Base-by-base conservation (phyloP, 1,284 basidiomycete genomes). In the Marasmius tenuissimus region DNA sequence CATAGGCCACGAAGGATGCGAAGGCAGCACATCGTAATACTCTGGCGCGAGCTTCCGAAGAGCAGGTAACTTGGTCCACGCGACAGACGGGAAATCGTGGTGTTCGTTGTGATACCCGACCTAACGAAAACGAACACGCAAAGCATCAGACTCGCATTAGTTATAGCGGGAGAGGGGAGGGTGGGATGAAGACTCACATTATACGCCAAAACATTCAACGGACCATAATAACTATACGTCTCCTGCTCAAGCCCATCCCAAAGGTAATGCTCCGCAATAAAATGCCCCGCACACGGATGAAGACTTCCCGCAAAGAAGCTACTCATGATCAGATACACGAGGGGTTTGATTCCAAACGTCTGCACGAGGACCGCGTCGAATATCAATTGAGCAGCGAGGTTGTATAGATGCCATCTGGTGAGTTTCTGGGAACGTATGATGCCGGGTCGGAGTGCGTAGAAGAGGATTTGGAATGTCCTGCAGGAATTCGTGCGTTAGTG, bases 21-120 rank as follows among this genome's bases (percentile, higher is more conserved):
- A 83, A 0, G 96, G 95, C 33, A 98, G 80, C 6, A 81, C 85
- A 68, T 96, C 92, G 78, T 99, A 99, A 74, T 93, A 97, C 74
- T 99, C 97, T 6, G 91, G 91, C 1, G 96, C 96, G 58, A 98
- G 82, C 4, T 82, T 81, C 33, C 89, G 87, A 16, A 99, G 85
- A 9, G 87, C 83, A 0, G 96, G 94, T 0, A 99, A 84, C n/a
- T 92, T 86, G 9, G 95, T 98, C 97, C 97, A 99, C 0, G 97
- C 86, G 1, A 99, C 80, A 2, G 94, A 95, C 8, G 97, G 96
- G 77, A 99, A 99, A 76, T 99, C 97, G 78, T 99, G 97, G 76
- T 99, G 97, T 73, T 99, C 97, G 76, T 98, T 98, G 75, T 98
- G 97, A 73, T 98, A 98, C 50, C 97, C 97, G 61, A 98, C 93